These are phyloP conservation scores for Pseudocercospora pini-densiflorae DNA, from an alignment of 2,329 filamentous ascomycete species.

Conservation along the genomic window DNA sequence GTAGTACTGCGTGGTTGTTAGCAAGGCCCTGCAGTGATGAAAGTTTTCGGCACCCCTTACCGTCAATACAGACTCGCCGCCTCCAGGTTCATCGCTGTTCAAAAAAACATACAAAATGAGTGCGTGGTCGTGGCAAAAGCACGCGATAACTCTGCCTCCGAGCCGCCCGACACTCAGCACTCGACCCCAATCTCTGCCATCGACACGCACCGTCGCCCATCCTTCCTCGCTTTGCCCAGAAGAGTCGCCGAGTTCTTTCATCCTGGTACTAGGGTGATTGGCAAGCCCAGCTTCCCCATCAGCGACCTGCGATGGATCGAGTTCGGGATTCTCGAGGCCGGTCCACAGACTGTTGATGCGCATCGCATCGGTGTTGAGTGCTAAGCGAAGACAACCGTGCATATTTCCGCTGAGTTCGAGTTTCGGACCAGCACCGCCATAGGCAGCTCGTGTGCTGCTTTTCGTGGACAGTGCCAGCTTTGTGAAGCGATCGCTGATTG, in stretches of 20 bases:
- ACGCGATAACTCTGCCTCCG: slow-evolving; percentile 90
- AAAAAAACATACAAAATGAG: slow-evolving; percentile 84
- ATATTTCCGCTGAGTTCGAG: slow-evolving; percentile 91
- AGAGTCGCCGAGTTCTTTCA: slow-evolving; percentile 63
- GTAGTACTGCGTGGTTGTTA: slow-evolving; percentile 55
- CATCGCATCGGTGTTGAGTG: slow-evolving; percentile 80
- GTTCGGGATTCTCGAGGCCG: slow-evolving; percentile 81
- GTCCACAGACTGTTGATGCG: slow-evolving; percentile 86
- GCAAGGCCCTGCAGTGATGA: slow-evolving; percentile 4
- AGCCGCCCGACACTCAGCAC: slow-evolving; percentile 92
- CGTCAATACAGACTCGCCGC: slow-evolving; percentile 76
- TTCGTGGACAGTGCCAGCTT: slow-evolving; percentile 67
- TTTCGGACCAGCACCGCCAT: slow-evolving; percentile 56
- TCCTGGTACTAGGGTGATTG: slow-evolving; percentile 80
- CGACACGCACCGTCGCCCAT: slow-evolving; percentile 89
- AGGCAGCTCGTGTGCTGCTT: slow-evolving; percentile 41
- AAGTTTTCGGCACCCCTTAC: slow-evolving; percentile 51
- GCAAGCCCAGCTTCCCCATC: slow-evolving; percentile 68
- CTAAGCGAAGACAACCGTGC: slow-evolving; percentile 82
- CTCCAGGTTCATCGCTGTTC: slow-evolving; percentile 69
- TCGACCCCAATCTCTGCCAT: slow-evolving; percentile 90
- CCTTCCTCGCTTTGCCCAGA: slow-evolving; percentile 73
- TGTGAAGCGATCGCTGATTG: slow-evolving; percentile 93
- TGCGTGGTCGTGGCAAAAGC: slow-evolving; percentile 80
- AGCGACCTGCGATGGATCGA: slow-evolving; percentile 76